A percentile compares a stretch with the other conserved stretches of the same genome.
Evolutionary conservation across 1,284 basidiomycete species (phyloP).

Genomic region (Hymenochaete sp.): DNA sequence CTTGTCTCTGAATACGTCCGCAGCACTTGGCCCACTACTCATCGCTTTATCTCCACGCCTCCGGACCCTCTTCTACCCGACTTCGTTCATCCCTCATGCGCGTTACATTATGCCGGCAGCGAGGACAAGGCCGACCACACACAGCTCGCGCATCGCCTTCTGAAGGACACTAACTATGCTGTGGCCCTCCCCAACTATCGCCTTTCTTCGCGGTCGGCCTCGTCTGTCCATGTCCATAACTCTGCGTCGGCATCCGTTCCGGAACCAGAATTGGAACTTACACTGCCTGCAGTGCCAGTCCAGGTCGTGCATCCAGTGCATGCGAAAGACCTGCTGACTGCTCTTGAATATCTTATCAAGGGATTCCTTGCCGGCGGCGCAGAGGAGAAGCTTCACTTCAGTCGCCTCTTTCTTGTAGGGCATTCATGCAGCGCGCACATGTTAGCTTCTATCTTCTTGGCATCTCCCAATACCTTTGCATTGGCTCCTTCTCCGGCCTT

Average conservation of each 20-base stretch:
- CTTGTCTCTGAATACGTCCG: constrained; percentile 5
- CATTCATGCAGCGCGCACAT: constrained; percentile 79
- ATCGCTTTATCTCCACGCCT: neutral
- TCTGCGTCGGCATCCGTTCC: constrained; percentile 44
- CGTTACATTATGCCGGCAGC: constrained; percentile 29
- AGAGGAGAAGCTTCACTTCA: constrained; percentile 14
- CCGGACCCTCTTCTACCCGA: neutral
- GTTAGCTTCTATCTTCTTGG: constrained; percentile 59
- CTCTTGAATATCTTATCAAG: too few species aligned
- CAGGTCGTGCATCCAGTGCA: too few species aligned
- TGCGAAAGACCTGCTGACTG: neutral
- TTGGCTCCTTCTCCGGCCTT: constrained; percentile 42
- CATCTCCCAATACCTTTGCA: constrained; percentile 31
- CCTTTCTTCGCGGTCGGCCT: constrained; percentile 37
- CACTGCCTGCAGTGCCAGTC: neutral
- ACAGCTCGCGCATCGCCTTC: constrained; percentile 44
- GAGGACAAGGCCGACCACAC: constrained; percentile 62
- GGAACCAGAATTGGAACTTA: neutral
- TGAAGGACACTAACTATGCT: constrained; percentile 37
- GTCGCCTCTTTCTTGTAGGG: constrained; percentile 50
- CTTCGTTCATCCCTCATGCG: neutral
- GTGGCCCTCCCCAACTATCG: constrained; percentile 72
- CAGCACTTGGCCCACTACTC: neutral
- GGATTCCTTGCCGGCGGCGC: too few species aligned
- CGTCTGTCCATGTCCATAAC: constrained; percentile 60